These are phyloP conservation scores for Malassezia slooffiae DNA, from an alignment of 1,284 basidiomycete genomes.

Conservation along the genomic window DNA sequence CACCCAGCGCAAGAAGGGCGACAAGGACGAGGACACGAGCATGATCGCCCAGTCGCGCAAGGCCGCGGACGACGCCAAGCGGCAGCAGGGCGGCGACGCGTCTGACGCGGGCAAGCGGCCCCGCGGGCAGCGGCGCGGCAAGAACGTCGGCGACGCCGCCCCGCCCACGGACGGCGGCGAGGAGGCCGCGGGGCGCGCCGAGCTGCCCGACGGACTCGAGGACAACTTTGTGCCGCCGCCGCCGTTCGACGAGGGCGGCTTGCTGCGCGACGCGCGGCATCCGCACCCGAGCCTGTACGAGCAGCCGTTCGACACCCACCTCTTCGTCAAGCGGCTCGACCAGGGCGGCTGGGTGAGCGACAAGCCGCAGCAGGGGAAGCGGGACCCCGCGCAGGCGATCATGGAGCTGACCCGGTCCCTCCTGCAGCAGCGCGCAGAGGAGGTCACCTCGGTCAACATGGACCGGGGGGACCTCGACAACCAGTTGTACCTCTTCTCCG, in stretches of 20 bases:
- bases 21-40: conserved; percentile 8
- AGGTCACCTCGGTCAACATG: conserved; percentile 63
- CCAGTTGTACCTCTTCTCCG: conserved; percentile 85
- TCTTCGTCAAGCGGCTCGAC: conserved; percentile 32
- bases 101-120: too few species aligned
- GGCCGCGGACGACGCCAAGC: background rate
- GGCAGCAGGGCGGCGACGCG: too few species aligned
- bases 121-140: too few species aligned
- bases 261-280: background rate
- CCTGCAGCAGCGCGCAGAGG: conserved; percentile 64
- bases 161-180: too few species aligned
- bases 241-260: background rate
- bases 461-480: conserved; percentile 62
- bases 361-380: conserved; percentile 7
- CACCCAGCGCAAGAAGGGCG: background rate
- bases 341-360: conserved; percentile 29
- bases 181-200: too few species aligned
- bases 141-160: too few species aligned
- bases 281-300: conserved; percentile 8
- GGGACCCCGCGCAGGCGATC: conserved; percentile 49
- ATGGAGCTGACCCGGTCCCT: conserved; percentile 78
- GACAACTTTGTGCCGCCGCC: background rate
- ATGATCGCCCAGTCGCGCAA: conserved; percentile 3
- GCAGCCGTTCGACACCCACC: conserved; percentile 39
- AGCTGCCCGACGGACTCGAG: background rate